Evolutionary conservation across 805 yeast species (phyloP).

Genomic region (Lipomyces anomalus): DNA sequence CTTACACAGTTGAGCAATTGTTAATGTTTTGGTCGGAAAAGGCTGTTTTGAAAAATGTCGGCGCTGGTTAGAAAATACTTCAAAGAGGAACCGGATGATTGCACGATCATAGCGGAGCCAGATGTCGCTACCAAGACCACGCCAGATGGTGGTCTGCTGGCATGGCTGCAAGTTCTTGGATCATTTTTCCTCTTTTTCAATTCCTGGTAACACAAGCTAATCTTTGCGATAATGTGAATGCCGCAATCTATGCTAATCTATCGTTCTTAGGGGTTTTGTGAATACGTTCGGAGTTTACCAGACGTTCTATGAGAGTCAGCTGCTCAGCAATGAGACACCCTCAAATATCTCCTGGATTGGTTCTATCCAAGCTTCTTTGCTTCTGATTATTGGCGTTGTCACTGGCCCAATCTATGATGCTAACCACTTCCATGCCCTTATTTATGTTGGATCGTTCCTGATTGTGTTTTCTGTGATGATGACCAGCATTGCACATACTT

Average conservation of each 20-base stretch:
- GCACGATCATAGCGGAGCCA: no score
- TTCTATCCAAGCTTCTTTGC: constrained; percentile 29
- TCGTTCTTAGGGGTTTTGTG: constrained; percentile 40
- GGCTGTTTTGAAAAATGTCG: no score
- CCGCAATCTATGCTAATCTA: background rate
- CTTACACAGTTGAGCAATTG: no score
- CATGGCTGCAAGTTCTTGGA: constrained; percentile 20
- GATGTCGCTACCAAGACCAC: no score
- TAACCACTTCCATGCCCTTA: constrained; percentile 27
- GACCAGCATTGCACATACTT: constrained; percentile 35
- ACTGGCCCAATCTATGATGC: constrained; percentile 31
- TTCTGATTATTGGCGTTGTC: constrained; percentile 25
- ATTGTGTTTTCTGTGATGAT: constrained; percentile 32
- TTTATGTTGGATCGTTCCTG: constrained; percentile 23
- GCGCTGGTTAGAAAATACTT: no score
- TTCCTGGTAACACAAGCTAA: constrained; percentile 9
- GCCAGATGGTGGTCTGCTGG: constrained; percentile 18
- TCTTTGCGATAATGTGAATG: background rate
- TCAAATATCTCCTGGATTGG: constrained; percentile 34
- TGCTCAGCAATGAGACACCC: constrained; percentile 24
- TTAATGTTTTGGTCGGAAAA: no score
- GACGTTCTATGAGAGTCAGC: constrained; percentile 24
- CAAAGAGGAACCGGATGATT: no score
- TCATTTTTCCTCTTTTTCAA: constrained; percentile 15
- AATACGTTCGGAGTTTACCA: constrained; percentile 28